phyloP scores from a whole-genome alignment of 148 eudicot species.

The Nepenthes gracilis region DNA sequence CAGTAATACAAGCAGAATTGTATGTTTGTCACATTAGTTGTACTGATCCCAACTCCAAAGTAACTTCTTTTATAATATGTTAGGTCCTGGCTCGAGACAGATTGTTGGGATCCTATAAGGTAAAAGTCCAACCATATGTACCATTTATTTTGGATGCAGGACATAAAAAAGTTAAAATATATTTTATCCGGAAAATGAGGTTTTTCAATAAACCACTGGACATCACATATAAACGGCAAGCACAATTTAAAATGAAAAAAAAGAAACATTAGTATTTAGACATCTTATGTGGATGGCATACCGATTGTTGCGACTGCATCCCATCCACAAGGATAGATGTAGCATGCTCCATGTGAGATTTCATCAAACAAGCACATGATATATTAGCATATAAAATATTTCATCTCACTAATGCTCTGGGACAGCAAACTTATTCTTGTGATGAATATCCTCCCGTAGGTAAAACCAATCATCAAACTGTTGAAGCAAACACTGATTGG shows the following conservation, averaged over 20 bases:
- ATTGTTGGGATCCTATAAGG: conserved; percentile 90
- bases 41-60: not conserved
- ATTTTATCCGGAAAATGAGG: not conserved
- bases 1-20: not conserved
- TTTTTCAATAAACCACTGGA: not conserved
- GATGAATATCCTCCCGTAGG: conserved; percentile 27
- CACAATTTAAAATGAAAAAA: too few relatives aligned
- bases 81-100: conserved; percentile 96
- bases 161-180: too few relatives aligned
- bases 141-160: not conserved
- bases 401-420: not conserved
- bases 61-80: conserved; percentile 3
- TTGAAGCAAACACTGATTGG: conserved; percentile 93
- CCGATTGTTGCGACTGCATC: too few relatives aligned
- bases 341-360: too few relatives aligned
- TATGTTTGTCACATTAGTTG: not conserved
- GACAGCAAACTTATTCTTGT: not conserved
- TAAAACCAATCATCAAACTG: conserved; percentile 88
- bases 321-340: too few relatives aligned
- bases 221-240: too few relatives aligned
- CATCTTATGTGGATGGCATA: too few relatives aligned
- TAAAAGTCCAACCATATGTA: conserved; percentile 6
- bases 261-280: too few relatives aligned
- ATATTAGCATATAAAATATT: not conserved
- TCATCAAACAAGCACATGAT: too few relatives aligned